Percentiles rank a stretch among this genome's conserved stretches.
These are phyloP conservation scores for Pyrrhoderma noxium DNA, from an alignment of 1,284 basidiomycete genomes.

Conservation along the genomic window DNA sequence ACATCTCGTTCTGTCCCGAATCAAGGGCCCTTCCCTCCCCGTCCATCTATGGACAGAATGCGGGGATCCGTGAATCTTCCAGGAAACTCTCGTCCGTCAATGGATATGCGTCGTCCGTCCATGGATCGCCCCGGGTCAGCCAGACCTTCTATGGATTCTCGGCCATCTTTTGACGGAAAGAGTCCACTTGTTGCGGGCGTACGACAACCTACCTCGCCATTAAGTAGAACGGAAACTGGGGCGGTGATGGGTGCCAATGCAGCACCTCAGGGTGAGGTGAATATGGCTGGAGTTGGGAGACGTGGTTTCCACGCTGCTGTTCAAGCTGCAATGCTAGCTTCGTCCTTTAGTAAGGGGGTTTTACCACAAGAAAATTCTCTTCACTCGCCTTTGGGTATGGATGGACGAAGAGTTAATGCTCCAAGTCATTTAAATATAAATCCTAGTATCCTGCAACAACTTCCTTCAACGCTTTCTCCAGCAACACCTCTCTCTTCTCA, in stretches of 20 bases:
- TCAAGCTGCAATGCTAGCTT: conserved; percentile 24
- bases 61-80: conserved; percentile 6
- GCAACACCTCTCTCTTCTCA: conserved; percentile 28
- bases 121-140: conserved; percentile 7
- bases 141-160: conserved; percentile 8
- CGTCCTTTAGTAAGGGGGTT: conserved; percentile 4
- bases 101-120: conserved; percentile 7
- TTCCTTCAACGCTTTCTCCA: conserved; percentile 31
- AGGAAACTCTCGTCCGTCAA: conserved; percentile 3
- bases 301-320: conserved; percentile 39
- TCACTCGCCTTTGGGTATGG: conserved; percentile 24
- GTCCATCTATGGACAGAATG: conserved; percentile 9
- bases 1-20: conserved; percentile 8
- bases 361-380: background rate
- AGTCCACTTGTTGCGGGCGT: background rate
- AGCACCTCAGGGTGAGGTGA: conserved; percentile 7
- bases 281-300: conserved; percentile 40
- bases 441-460: conserved; percentile 25
- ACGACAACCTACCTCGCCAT: background rate
- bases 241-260: background rate
- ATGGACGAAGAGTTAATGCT: conserved; percentile 35
- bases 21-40: background rate
- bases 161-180: conserved; percentile 5
- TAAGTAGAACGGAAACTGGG: background rate
- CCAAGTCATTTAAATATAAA: conserved; percentile 50